Base-by-base conservation (phyloP, 352 stramenopile genomes). In the Pythium myriotylum region DNA sequence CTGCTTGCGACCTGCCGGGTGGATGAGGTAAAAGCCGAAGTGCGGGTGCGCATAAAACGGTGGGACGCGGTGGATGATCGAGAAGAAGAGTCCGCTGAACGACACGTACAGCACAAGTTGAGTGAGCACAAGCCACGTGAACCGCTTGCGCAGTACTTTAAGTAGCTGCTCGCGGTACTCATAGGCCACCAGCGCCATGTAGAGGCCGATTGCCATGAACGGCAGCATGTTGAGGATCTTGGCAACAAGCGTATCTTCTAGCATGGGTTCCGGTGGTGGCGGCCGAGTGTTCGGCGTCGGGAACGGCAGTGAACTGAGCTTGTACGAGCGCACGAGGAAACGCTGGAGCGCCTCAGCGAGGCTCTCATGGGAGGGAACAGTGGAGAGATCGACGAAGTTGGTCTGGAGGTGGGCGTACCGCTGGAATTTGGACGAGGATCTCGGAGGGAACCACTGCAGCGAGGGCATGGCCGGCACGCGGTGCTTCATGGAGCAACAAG, bases 41-140 rank as follows among this genome's bases (percentile, higher is more conserved):
- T 81, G 49, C 27, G 70, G 73, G 27, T 79, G 73, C 22, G 73
- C 85, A 62, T 86, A 84, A 58, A 87, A 85, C 57, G 71, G 66
- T 14, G 71, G 55, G 46, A 63, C 67, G 35, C 45, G 46, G 66
- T 86, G 73, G 62, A 91, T 88, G 49, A 91, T 74, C 19, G 79
- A 79, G 58, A 88, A 68, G 59, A 89, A 80, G 3, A 88, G 19
- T 3, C 81, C 81, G 35, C 81, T 87, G 29, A 89, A 68, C 22
- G 77, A 68, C n/a, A 86, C 61, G 58, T 87, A 89, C 24, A 86
- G 65, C 32, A 91, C 67, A 17, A 50, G 62, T 26, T 78, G 45
- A n/a, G 76, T 79, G 35, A 86, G 42, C 17, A 80, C 24, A 49
- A 88, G 78, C 79, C 81, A 91, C 49, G 81, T 75, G 26, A 77